Conservation (phyloP, 1,284 basidiomycete genomes). For the Ustilago bromivora region DNA sequence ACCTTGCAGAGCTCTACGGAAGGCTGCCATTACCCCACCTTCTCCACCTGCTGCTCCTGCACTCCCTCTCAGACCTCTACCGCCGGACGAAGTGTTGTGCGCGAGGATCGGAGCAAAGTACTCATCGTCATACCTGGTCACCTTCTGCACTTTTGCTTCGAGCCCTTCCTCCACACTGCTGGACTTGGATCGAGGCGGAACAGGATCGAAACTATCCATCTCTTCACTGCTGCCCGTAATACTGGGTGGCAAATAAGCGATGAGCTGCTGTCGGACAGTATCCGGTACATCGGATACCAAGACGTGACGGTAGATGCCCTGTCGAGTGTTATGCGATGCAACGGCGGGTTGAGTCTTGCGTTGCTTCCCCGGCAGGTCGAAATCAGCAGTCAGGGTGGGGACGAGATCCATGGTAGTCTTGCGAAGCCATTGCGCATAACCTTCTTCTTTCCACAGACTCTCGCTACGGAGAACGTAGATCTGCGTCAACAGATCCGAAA, state of each 20-base stretch:
- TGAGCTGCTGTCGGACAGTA: constrained; percentile 57
- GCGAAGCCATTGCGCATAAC: constrained; percentile 53
- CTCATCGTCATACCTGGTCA: constrained; percentile 60
- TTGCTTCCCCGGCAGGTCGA: constrained; percentile 14
- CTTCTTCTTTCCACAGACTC: constrained; percentile 65
- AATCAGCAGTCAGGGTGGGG: constrained; percentile 22
- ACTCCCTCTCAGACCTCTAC: constrained; percentile 1
- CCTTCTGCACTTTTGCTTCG: constrained; percentile 16
- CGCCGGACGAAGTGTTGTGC: background rate
- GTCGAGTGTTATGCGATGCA: constrained; percentile 40
- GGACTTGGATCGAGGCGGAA: constrained; percentile 50
- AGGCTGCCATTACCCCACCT: constrained; percentile 39
- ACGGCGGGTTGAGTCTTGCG: constrained; percentile 10
- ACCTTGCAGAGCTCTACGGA: constrained; percentile 40
- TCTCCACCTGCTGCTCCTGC: constrained; percentile 3
- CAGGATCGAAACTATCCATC: constrained; percentile 65
- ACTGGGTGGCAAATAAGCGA: constrained; percentile 57
- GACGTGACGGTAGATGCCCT: constrained; percentile 65
- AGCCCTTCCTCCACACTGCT: background rate
- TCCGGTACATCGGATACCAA: constrained; percentile 67
- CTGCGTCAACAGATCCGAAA: constrained; percentile 57
- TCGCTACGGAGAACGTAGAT: constrained; percentile 64
- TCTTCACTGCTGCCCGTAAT: constrained; percentile 53
- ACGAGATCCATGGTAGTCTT: constrained; percentile 31
- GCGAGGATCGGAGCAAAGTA: constrained; percentile 57